Base-by-base conservation (phyloP, 2,329 filamentous ascomycete species). In the Ophiostoma sp. region DNA sequence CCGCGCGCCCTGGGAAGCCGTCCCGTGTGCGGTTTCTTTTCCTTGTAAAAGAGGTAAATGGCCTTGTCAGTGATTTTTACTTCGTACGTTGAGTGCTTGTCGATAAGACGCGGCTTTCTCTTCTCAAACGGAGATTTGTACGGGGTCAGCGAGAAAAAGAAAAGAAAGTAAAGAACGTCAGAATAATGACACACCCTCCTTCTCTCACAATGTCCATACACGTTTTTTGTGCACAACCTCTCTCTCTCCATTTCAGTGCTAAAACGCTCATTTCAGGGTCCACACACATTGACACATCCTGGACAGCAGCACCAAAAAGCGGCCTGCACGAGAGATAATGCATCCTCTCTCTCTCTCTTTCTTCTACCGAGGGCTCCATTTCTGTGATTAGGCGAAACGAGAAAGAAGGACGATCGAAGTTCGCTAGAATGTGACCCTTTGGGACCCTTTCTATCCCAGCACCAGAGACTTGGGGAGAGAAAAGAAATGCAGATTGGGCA, bases 251-350 rank as follows among this genome's bases (percentile, higher is more conserved):
- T 17, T 31, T 39, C 22, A 39, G 25, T 28, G 39, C 36, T 45
- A 66, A 48, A 66, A 31, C 25, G 63, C 15, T 66, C 63, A 68
- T 68, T 68, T 68, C 63, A 48, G 63, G 63, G 39, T 50, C 59
- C 63, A 48, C 42, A 33, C 57, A 36, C 57, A 33, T 36, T 61
- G 9, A 52, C 15, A 36, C 52, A 19, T 15, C 28, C 50, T 15
- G n/a, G 50, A 55, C 4, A 36, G 33, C 11, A 36, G 12, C 28
- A 19, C n/a, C n/a, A 36, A 31, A 15, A 33, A 55, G 50, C 39
- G 39, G 9, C 39, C 39, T 42, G 39, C 39, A 55, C 50, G 12
- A 11, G 55, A 64, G 59, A 64, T 64, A 12, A 64, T 42, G 59
- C 59, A 42, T 36, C 22, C 50, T 52, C n/a, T 25, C 50, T 52